phyloP scores from a whole-genome alignment of 345 rosid species.

The Salix arbutifolia region DNA sequence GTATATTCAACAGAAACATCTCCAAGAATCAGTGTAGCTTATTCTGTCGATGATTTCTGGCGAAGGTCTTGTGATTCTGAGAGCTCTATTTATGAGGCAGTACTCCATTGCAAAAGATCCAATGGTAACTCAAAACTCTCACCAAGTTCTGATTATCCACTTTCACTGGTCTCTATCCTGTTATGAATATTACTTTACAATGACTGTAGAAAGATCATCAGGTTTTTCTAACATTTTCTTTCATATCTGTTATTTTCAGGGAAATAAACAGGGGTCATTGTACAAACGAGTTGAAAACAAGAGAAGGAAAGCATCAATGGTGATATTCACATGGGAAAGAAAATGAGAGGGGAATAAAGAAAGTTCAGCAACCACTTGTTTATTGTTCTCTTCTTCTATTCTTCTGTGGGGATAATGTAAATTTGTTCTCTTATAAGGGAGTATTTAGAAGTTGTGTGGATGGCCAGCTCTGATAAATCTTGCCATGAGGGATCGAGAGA shows the following conservation, averaged over 20 bases:
- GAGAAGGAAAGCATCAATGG: conserved; percentile 12
- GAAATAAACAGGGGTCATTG: conserved; percentile 27
- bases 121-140: conserved; percentile 38
- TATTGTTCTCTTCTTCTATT: conserved; percentile 27
- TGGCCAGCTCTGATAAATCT: conserved; percentile 18
- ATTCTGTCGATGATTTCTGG: conserved; percentile 52
- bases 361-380: conserved; percentile 26
- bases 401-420: conserved; percentile 31
- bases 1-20: conserved; percentile 57
- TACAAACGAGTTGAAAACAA: conserved; percentile 1
- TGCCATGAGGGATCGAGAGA: background rate
- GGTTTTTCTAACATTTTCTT: conserved; percentile 17
- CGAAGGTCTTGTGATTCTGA: conserved; percentile 80
- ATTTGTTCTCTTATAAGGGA: conserved; percentile 22
- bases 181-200: background rate
- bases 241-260: conserved; percentile 26
- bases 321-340: conserved; percentile 31
- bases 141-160: background rate
- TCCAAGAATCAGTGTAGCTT: conserved; percentile 63
- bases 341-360: conserved; percentile 23
- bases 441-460: conserved; percentile 5
- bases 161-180: background rate
- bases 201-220: conserved; percentile 2
- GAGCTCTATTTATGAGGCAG: conserved; percentile 88
- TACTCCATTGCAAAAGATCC: conserved; percentile 93